Percentiles rank a stretch among this genome's conserved stretches.
Evolutionary conservation across 2,329 filamentous ascomycete species (phyloP).

Genomic region (Cyphellophora attinorum): DNA sequence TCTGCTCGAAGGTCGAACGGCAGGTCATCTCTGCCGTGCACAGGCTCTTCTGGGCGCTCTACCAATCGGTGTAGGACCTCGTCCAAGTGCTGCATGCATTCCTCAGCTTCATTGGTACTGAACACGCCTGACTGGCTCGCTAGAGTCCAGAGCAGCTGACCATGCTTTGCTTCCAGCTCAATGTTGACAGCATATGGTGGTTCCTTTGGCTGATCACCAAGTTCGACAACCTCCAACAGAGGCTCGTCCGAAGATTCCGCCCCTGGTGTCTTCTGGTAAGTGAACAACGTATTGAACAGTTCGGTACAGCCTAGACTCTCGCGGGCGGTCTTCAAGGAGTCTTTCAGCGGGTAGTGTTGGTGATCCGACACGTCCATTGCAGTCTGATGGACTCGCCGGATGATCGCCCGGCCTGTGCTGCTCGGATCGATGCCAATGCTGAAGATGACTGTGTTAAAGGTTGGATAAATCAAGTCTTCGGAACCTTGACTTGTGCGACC

Average conservation of each 20-base stretch:
- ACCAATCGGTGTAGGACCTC: constrained; percentile 49
- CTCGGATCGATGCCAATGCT: constrained; percentile 61
- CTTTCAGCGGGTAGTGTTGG: constrained; percentile 69
- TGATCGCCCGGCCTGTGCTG: constrained; percentile 47
- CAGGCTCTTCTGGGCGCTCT: constrained; percentile 33
- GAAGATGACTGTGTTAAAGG: constrained; percentile 82
- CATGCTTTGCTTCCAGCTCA: constrained; percentile 59
- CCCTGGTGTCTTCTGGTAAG: constrained; percentile 50
- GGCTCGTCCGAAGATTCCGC: constrained; percentile 11
- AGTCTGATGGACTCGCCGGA: constrained; percentile 64
- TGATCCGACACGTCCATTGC: constrained; percentile 57
- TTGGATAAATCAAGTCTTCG: constrained; percentile 66
- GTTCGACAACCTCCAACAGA: constrained; percentile 51
- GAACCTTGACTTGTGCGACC: constrained; percentile 68
- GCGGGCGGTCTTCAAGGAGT: constrained; percentile 48
- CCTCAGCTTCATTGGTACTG: constrained; percentile 33
- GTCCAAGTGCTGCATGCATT: constrained; percentile 53
- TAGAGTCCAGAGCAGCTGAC: constrained; percentile 57
- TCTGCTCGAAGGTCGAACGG: background rate
- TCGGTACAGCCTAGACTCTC: constrained; percentile 20
- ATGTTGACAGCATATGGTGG: constrained; percentile 76
- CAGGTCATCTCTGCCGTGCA: constrained; percentile 31
- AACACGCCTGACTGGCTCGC: constrained; percentile 56
- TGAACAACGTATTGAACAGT: constrained; percentile 57
- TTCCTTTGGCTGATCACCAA: constrained; percentile 46